Conservation (phyloP, 2,329 filamentous ascomycete genomes). For the Fusarium nisikadoi region DNA sequence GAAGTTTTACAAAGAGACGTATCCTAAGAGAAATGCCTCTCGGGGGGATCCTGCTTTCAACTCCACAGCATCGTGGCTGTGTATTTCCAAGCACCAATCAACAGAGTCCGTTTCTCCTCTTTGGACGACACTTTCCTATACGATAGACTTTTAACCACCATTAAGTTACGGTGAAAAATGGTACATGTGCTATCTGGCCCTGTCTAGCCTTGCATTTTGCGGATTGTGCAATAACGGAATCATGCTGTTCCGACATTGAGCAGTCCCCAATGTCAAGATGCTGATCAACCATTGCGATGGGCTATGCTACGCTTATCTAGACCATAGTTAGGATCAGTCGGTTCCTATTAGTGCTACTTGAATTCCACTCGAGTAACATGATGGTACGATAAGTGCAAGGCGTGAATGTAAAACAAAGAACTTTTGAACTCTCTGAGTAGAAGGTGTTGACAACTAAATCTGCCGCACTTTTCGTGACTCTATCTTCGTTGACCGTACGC, state of each 20-base stretch:
- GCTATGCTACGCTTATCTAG: background rate
- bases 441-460: background rate
- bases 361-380: background rate
- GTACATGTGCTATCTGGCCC: background rate
- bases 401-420: slow-evolving; percentile 4
- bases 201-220: background rate
- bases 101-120: background rate
- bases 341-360: background rate
- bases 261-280: background rate
- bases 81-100: slow-evolving; percentile 20
- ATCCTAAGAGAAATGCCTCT: background rate
- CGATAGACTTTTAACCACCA: background rate
- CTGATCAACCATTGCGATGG: background rate
- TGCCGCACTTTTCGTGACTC: background rate
- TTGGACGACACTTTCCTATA: background rate
- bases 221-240: background rate
- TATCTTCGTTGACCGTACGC: background rate
- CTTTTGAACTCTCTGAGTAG: slow-evolving; percentile 22
- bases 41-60: background rate
- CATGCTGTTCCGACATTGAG: background rate
- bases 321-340: background rate
- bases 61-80: slow-evolving; percentile 33
- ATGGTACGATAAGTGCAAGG: background rate
- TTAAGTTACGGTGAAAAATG: background rate
- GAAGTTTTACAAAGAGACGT: background rate